These are phyloP conservation scores for Phlebiopsis gigantea DNA, from an alignment of 768 basidiomycete genomes.

Conservation along the genomic window DNA sequence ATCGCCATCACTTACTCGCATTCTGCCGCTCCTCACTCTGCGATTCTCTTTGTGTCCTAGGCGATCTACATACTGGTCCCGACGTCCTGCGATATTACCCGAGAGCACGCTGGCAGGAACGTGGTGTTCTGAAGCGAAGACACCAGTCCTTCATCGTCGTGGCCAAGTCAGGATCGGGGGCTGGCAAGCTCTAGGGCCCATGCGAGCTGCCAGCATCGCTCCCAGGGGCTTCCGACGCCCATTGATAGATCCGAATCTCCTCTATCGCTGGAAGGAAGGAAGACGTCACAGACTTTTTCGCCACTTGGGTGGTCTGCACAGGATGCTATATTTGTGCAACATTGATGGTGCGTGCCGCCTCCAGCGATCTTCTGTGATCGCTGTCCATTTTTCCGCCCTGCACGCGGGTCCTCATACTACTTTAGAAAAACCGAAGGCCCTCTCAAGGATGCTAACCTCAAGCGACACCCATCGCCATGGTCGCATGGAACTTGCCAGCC, in stretches of 20 bases:
- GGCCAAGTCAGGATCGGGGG: too few species aligned
- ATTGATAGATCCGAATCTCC: not conserved
- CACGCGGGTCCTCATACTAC: not conserved
- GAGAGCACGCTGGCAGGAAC: too few species aligned
- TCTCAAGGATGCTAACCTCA: not conserved
- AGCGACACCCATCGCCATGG: not conserved
- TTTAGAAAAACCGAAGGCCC: not conserved
- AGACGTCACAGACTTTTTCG: not conserved
- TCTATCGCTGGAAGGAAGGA: not conserved
- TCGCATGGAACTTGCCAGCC: slow-evolving; percentile 3
- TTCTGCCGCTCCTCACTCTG: too few species aligned
- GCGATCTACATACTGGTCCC: too few species aligned
- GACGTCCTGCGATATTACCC: too few species aligned
- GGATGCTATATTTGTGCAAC: not conserved
- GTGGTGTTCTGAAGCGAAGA: too few species aligned
- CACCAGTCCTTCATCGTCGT: too few species aligned
- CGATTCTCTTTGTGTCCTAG: too few species aligned
- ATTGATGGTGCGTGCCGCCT: not conserved
- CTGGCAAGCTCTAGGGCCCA: too few species aligned
- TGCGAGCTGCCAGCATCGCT: not conserved
- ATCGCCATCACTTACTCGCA: too few species aligned
- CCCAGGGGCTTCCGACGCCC: too few species aligned
- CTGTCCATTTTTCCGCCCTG: not conserved
- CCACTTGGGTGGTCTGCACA: not conserved
- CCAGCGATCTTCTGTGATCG: not conserved